Percentiles rank a stretch among this genome's conserved stretches.
Conservation (phyloP, 2,329 filamentous ascomycete genomes). For the Fonsecaea monophora region DNA sequence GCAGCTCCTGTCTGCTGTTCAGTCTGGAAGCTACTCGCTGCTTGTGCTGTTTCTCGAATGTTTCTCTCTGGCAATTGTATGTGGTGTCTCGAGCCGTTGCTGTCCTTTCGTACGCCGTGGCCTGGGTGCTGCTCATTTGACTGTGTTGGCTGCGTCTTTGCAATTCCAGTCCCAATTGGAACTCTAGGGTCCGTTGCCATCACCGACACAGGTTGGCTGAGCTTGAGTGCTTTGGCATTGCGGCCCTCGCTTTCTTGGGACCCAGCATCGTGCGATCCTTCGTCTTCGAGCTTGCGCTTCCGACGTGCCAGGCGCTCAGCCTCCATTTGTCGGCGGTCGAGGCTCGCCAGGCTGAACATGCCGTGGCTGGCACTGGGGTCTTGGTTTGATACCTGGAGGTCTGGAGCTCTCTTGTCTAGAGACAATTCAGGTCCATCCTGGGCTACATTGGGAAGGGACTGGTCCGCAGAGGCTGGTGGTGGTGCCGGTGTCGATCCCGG, state of each 20-base stretch:
- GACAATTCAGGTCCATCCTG: no score
- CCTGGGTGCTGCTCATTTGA: background rate
- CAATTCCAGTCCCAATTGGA: background rate
- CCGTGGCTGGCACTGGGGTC: background rate
- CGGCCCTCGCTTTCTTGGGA: background rate
- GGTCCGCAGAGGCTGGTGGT: background rate
- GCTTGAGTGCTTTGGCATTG: slow-evolving; percentile 6
- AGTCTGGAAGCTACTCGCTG: background rate
- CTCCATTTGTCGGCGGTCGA: slow-evolving; percentile 86
- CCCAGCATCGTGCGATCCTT: slow-evolving; percentile 35
- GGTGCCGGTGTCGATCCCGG: background rate
- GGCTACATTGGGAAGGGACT: background rate
- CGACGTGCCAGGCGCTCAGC: slow-evolving; percentile 76
- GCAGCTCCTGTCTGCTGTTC: background rate
- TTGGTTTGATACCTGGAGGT: background rate
- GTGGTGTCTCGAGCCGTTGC: background rate
- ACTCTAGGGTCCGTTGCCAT: background rate
- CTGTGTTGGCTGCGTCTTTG: background rate
- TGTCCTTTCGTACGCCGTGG: background rate
- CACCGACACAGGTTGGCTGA: background rate
- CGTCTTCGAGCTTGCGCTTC: slow-evolving; percentile 65
- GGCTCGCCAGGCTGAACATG: slow-evolving; percentile 47
- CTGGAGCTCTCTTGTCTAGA: no score
- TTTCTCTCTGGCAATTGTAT: background rate
- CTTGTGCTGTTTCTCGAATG: background rate